Base-by-base conservation (phyloP, 768 basidiomycete species). In the Russula dissimulans region DNA sequence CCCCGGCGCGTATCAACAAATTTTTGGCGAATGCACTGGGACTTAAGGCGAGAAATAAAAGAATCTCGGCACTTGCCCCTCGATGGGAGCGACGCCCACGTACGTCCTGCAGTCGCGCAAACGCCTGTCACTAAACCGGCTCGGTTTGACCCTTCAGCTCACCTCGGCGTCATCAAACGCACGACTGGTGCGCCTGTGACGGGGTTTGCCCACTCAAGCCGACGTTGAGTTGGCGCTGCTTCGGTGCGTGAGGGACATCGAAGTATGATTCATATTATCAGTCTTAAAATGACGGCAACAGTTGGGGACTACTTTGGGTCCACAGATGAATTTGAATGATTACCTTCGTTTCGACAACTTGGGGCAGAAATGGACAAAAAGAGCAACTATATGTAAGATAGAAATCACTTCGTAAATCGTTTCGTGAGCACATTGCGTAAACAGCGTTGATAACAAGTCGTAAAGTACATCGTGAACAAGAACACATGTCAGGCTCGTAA, bases 1-100 rank as follows among this genome's bases (percentile, higher is more conserved):
- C 53, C 15, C 56, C 62, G 8, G 42, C 53, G 9, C 63, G 54
- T 32, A 39, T 61, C 59, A 34, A 58, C 22, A 65, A 57, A 31
- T 64, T 66, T 32, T 41, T 57, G 29, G 17, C 31, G 38, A 56
- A 57, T 29, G 60, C 59, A 1, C 42, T 66, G 18, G 41, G 52
- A 36, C 26, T 65, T 9, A 38, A 47, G 15, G 49, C 36, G 18
- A 31, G 36, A 31, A 12, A 22, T 18, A 57, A 58, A 34, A 54
- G 17, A 47, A 39, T 7, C 17, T 53, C 51, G 12, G 47, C 56
- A 15, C 4, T 29, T 52, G 15, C 44, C 12, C 32, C 44, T 43
- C 61, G 56, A 22, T 66, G 65, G 65, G 63, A 64, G 34, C 63
- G 65, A 41, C 55, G 63, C 39, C 55, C 63, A 56, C 36, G 65